A percentile compares a stretch with the other conserved stretches of the same genome.
Evolutionary conservation across 352 stramenopile genomes (phyloP).

Genomic region (Lagenidium giganteum): DNA sequence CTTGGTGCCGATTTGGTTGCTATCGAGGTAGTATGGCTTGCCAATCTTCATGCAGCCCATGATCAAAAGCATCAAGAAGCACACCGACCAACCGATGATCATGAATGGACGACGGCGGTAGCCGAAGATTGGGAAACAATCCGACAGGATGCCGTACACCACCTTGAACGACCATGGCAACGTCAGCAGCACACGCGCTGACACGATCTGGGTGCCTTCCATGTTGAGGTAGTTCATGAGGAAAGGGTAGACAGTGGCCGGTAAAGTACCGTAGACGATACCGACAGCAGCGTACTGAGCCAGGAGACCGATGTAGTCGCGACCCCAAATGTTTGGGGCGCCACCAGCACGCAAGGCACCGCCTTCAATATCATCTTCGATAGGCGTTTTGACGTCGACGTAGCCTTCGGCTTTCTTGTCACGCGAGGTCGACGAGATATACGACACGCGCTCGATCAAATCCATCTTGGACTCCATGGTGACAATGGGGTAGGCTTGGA

Average conservation of each 20-base stretch:
- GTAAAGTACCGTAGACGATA: slow-evolving; percentile 35
- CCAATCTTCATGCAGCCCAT: slow-evolving; percentile 37
- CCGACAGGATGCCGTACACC: slow-evolving; percentile 37
- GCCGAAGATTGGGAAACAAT: slow-evolving; percentile 42
- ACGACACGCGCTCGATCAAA: slow-evolving; percentile 12
- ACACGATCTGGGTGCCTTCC: slow-evolving; percentile 28
- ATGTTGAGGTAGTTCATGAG: slow-evolving; percentile 44
- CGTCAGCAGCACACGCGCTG: slow-evolving; percentile 30
- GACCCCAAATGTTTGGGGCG: slow-evolving; percentile 25
- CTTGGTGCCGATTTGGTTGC: slow-evolving; percentile 12
- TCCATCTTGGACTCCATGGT: no score
- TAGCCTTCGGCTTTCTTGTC: slow-evolving; percentile 15
- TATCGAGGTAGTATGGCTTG: slow-evolving; percentile 47
- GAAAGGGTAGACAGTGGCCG: slow-evolving; percentile 42
- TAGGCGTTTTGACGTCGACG: slow-evolving; percentile 22
- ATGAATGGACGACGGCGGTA: slow-evolving; percentile 56
- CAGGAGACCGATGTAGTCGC: slow-evolving; percentile 34
- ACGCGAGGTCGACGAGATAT: slow-evolving; percentile 4
- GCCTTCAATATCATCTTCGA: slow-evolving; percentile 14
- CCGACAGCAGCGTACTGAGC: slow-evolving; percentile 43
- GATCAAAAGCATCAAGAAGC: slow-evolving; percentile 33
- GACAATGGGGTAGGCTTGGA: no score
- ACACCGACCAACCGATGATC: slow-evolving; percentile 49
- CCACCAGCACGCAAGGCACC: slow-evolving; percentile 30
- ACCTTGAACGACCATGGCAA: slow-evolving; percentile 55